These are phyloP conservation scores for Boletus subparvulus DNA, from an alignment of 768 basidiomycete species.

Conservation along the genomic window DNA sequence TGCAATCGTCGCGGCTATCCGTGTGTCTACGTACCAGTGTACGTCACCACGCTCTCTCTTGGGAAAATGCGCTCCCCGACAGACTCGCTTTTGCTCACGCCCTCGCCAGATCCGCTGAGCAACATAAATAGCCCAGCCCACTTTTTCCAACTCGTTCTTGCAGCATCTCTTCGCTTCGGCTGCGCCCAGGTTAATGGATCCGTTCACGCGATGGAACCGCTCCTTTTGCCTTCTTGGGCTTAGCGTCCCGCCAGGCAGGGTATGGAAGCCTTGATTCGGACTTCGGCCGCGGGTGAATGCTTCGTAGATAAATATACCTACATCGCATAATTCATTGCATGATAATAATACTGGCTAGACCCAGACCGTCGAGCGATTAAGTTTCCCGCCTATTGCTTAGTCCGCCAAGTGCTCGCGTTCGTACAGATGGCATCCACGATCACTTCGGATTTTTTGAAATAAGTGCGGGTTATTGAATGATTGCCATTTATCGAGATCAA, in stretches of 20 bases:
- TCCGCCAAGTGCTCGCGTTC: neutral
- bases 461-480: constrained; percentile 16
- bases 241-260: neutral
- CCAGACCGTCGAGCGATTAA: neutral
- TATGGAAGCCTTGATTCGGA: constrained; percentile 6
- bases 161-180: constrained; percentile 22
- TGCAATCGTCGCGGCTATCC: constrained; percentile 59
- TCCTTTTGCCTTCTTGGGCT: constrained; percentile 9
- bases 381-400: neutral
- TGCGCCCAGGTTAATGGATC: constrained; percentile 15
- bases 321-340: constrained; percentile 29
- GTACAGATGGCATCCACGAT: constrained; percentile 19
- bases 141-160: constrained; percentile 9
- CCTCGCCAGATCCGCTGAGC: constrained; percentile 25
- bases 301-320: constrained; percentile 25
- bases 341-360: constrained; percentile 17
- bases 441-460: constrained; percentile 26
- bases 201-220: constrained; percentile 24
- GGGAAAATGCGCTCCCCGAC: constrained; percentile 5
- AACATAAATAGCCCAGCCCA: constrained; percentile 30
- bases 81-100: constrained; percentile 9
- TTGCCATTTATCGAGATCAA: constrained; percentile 19
- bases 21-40: constrained; percentile 68
- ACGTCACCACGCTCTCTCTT: constrained; percentile 31
- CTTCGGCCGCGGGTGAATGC: constrained; percentile 7